Evolutionary conservation across 2,329 filamentous ascomycete species (phyloP), one percentile per base, ranked within the genome.

Genomic region (Exophiala aquamarina): DNA sequence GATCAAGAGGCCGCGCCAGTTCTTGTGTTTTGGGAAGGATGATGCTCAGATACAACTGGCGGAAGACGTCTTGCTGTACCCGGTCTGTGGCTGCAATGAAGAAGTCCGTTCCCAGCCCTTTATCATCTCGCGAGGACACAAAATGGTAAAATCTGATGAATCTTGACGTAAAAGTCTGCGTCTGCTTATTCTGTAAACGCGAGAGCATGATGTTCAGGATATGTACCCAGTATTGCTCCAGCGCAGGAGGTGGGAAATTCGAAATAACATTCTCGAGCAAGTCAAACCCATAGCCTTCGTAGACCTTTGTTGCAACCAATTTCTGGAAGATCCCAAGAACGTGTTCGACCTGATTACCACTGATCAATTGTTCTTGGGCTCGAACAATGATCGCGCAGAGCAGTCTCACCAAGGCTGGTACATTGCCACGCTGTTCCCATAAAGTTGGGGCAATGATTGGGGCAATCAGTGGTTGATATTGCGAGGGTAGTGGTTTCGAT

Each of bases 281-380:
- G 63, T 98, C 93, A 62, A 97, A 95, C 1, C 85, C 89, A 61
- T 91, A 84, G 15, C 81, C 76, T 65, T 98, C 93, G 39, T 91
- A 91, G 51, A 86, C 84, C 70, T 93, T 95, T 57, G 81, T 83
- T 3, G 79, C 78, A 33, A 96, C 76, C 9, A 98, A 79, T 61
- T 89, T 91, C 66, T 97, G 92, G 76, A 97, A 98, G 54, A 98
- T 93, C 47, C 90, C 89, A n/a, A 98, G 77, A 39, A 97, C 83
- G 3, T 87, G 83, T 64, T 94, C 89, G 32, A 96, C 68, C 66
- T 96, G 89, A 59, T 91, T 87, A 61, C 87, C 84, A 18, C 82
- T 78, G 14, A 87, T 72, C 58, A 98, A 90, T 34, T 82, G 78
- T 47, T 83, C 74, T 3, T 84, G 78, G 19, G 86, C 87, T 57